Evolutionary conservation across 169 alveolate species (phyloP), one percentile per base, ranked within the genome.

Genomic region (Cyclospora cayetanensis): DNA sequence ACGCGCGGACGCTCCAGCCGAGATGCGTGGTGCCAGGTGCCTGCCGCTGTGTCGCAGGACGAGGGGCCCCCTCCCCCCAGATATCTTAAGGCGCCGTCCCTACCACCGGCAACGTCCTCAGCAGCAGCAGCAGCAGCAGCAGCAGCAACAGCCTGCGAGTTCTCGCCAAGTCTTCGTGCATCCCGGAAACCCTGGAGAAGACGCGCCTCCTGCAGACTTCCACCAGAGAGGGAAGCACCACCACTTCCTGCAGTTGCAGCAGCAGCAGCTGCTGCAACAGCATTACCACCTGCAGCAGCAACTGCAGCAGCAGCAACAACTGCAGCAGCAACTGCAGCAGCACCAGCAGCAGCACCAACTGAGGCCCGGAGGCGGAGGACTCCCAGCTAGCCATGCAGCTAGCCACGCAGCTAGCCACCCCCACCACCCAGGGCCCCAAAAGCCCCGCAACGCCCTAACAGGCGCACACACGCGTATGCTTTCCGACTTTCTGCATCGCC

Each of bases 351-450:
- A 11, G 60, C 60, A 46, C n/a, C 60, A 46, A 15, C 60, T 11
- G 60, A 50, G 41, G n/a, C 55, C 60, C 5, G 60, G 41, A 20
- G 83, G 55, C 9, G 83, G 83, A 20, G 53, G 35, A 50, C 83
- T 37, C 41, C 53, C 83, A 70, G 37, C 83, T 37, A 70, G 77
- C 77, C 77, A 66, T 34, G 1, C 76, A 63, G 76, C 70, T 20
- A 20, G 70, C 9, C 70, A 55, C 22, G 70, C 7, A 1, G 74
- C 74, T 39, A 63, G 31, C 37, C 55, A 39, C n/a, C 83, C 41
- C 41, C 83, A 20, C 43, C 22, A 4, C 4, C 4, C 60, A 53
- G 55, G 22, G 29, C 35, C 35, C 39, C 4, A 3, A 35, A 29
- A 37, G 18, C 60, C 83, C 20, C 22, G 0, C 25, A 53, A 11